Base-by-base conservation (phyloP, 768 basidiomycete genomes). In the Mycena metata region DNA sequence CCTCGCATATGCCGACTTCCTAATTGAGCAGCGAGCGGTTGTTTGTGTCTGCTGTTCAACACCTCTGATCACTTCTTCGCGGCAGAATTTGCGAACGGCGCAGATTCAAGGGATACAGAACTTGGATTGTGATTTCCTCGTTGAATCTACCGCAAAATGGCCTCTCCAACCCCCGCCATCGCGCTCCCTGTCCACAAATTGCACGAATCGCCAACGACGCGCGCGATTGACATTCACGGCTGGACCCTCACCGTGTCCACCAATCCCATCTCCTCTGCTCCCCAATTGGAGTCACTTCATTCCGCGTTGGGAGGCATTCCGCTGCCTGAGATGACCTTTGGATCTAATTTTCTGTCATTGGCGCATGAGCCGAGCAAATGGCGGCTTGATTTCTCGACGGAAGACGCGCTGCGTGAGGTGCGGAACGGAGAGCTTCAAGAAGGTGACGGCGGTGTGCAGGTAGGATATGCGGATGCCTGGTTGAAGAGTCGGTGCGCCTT, bases 291-390 rank as follows among this genome's bases (percentile, higher is more conserved):
- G 76, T 83, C 83, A 0, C 80, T 95, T 51, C 91, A 93, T 57
- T 80, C 86, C 8, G 72, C 79, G 0, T 82, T 94, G 39, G 39
- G 39, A 5, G 89, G 90, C 3, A 84, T 99, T 26, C 94, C 97
- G 0, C 79, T 97, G 1, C 98, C 98, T 3, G 98, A 99, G 77
- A 99, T 99, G 95, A 96, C 94, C 0, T 99, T 98, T 74, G 96
- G 96, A 7, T 89, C 87, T 78, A 99, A 99, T 79, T 77, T 76
- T 17, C 84, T 99, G 11, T 81, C 83, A 5, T 79, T 99, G 26
- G 83, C 85, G 36, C 94, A 98, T 73, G 81, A 76, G 26, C 79
- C 88, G 0, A 89, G 86, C 10, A 89, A 88, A 13, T 91, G 92
- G 86, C 81, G 78, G 57, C 88, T 92, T 64, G 74, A 81, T 0